Evolutionary conservation across 2,329 filamentous ascomycete genomes (phyloP).

Genomic region (Fusarium mundagurra): DNA sequence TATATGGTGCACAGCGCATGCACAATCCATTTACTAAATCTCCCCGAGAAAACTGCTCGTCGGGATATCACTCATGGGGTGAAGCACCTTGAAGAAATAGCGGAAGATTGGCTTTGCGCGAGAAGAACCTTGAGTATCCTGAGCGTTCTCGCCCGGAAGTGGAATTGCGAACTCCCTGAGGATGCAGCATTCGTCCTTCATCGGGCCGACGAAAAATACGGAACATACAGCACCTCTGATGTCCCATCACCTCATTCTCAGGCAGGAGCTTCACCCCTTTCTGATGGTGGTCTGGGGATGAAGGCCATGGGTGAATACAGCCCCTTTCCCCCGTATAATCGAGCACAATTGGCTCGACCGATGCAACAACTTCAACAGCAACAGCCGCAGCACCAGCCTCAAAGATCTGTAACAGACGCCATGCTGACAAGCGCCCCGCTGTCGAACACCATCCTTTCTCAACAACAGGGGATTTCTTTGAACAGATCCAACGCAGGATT

Average conservation of each 20-base stretch:
- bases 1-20: slow-evolving; percentile 96
- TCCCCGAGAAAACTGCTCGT: slow-evolving; percentile 90
- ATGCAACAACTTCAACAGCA: slow-evolving; percentile 27
- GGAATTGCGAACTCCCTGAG: slow-evolving; percentile 86
- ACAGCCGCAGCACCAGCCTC: slow-evolving; percentile 19
- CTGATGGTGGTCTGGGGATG: slow-evolving; percentile 41
- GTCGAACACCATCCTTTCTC: slow-evolving; percentile 14
- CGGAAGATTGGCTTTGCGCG: slow-evolving; percentile 92
- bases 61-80: slow-evolving; percentile 91
- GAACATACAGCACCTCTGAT: slow-evolving; percentile 72
- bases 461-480: slow-evolving; percentile 34
- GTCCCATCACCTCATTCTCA: slow-evolving; percentile 63
- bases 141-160: slow-evolving; percentile 85
- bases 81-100: slow-evolving; percentile 93
- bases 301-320: slow-evolving; percentile 47
- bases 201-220: slow-evolving; percentile 82
- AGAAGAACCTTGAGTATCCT: slow-evolving; percentile 86
- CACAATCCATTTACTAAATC: slow-evolving; percentile 91
- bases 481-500: slow-evolving; percentile 37
- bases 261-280: slow-evolving; percentile 45
- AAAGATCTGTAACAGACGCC: slow-evolving; percentile 16
- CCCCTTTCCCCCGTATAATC: slow-evolving; percentile 48
- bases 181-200: slow-evolving; percentile 82
- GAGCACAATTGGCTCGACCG: slow-evolving; percentile 39
- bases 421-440: slow-evolving; percentile 27